Evolutionary conservation across 2,329 filamentous ascomycete genomes (phyloP).

Genomic region (Fusarium gaditjirri): DNA sequence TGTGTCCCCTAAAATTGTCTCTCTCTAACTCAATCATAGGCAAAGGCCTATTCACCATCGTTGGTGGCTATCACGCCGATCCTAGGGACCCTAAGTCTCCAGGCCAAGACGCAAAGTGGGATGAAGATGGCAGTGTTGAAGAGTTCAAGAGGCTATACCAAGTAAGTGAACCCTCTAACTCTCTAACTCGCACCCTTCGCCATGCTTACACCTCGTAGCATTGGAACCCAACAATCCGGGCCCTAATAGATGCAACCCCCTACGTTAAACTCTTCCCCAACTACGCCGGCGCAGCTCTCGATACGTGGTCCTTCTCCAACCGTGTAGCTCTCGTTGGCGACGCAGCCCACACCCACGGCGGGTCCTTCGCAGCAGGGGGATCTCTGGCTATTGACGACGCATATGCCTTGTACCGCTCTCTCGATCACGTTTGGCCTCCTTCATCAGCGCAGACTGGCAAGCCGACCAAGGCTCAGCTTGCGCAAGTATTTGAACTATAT

Average conservation of each 20-base stretch:
- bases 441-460: neutral
- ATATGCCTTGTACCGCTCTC: conserved; percentile 51
- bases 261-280: conserved; percentile 47
- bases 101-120: neutral
- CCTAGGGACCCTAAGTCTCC: neutral
- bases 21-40: neutral
- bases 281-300: conserved; percentile 52
- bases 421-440: conserved; percentile 50
- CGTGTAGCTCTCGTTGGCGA: conserved; percentile 53
- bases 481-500: conserved; percentile 52
- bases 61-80: neutral
- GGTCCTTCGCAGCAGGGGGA: conserved; percentile 54
- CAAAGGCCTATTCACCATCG: neutral
- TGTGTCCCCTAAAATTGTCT: no score
- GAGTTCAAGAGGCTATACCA: neutral
- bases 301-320: conserved; percentile 54
- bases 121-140: neutral
- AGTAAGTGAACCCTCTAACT: neutral
- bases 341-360: conserved; percentile 54
- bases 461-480: conserved; percentile 35
- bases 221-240: conserved; percentile 44
- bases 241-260: conserved; percentile 39
- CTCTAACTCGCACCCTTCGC: neutral
- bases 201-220: neutral
- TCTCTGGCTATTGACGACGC: conserved; percentile 55